phyloP scores from a whole-genome alignment of 495 filamentous ascomycete genomes.

The Beverwykella pulmonaria region DNA sequence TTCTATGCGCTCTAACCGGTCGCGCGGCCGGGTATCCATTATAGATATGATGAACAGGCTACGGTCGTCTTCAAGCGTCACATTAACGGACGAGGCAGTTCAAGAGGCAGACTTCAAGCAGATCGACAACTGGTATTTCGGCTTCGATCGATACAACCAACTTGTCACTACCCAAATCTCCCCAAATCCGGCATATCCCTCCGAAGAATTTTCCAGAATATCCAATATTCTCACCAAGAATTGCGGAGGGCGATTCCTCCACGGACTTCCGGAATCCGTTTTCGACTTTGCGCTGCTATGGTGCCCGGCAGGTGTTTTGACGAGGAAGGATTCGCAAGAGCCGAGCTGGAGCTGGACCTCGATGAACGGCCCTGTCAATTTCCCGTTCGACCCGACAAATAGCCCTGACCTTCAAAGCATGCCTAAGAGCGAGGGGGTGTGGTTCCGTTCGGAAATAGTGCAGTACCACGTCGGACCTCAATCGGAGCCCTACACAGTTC shows the following conservation, averaged over 20 bases:
- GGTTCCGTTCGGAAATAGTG: conserved; percentile 29
- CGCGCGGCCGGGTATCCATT: conserved; percentile 12
- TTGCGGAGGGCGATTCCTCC: conserved; percentile 21
- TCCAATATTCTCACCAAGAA: conserved; percentile 17
- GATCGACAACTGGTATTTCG: conserved; percentile 16
- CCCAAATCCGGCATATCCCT: not conserved
- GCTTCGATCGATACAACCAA: conserved; percentile 34
- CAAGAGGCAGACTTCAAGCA: conserved; percentile 29
- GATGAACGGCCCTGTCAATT: conserved; percentile 29
- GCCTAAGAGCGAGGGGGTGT: conserved; percentile 3
- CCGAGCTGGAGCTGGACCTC: conserved; percentile 32
- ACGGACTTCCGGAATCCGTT: conserved; percentile 31
- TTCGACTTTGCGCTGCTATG: conserved; percentile 34
- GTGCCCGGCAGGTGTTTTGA: conserved; percentile 22
- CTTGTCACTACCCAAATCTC: conserved; percentile 23
- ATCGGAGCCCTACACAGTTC: conserved; percentile 18
- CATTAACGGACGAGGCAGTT: not conserved
- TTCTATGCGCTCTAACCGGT: conserved; percentile 14
- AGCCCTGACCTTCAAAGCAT: conserved; percentile 18
- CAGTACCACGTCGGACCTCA: conserved; percentile 22
- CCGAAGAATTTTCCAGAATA: conserved; percentile 13
- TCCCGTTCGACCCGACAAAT: conserved; percentile 33
- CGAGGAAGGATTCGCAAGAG: conserved; percentile 5
- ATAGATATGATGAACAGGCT: conserved; percentile 13
- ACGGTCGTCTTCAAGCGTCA: conserved; percentile 21